Percentiles rank a stretch among this genome's conserved stretches.
Evolutionary conservation across 768 basidiomycete genomes (phyloP).

Genomic region (Lentinus tigrinus): DNA sequence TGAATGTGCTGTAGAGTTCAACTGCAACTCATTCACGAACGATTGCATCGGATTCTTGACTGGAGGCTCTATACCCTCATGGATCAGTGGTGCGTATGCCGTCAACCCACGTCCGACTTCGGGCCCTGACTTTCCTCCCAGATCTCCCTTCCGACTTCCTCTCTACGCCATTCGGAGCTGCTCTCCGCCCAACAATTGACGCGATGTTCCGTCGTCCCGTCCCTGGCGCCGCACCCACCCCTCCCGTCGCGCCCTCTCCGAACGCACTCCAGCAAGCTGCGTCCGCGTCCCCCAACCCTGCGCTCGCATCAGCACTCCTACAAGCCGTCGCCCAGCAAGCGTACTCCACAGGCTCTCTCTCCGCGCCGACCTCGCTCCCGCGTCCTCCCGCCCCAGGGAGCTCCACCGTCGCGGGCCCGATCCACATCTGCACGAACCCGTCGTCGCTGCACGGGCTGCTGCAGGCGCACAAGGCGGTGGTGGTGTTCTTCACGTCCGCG

Average conservation of each 20-base stretch:
- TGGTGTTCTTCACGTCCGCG: constrained; percentile 79
- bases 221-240: constrained; percentile 38
- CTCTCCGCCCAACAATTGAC: constrained; percentile 88
- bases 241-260: constrained; percentile 31
- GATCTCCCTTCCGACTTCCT: constrained; percentile 83
- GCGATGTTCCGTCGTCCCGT: constrained; percentile 73
- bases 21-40: constrained; percentile 94
- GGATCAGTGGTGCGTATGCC: constrained; percentile 67
- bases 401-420: constrained; percentile 54
- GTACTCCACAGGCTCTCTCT: constrained; percentile 23
- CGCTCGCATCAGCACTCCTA: constrained; percentile 52
- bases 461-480: constrained; percentile 62
- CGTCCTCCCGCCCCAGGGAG: constrained; percentile 36
- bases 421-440: constrained; percentile 74
- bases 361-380: constrained; percentile 22
- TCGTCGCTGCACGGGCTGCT: constrained; percentile 71
- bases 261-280: constrained; percentile 30
- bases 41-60: constrained; percentile 87
- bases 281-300: constrained; percentile 42
- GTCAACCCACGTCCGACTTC: neutral
- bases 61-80: constrained; percentile 74
- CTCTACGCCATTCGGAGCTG: constrained; percentile 84
- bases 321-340: constrained; percentile 58
- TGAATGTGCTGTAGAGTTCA: constrained; percentile 60
- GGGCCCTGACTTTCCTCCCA: constrained; percentile 24